These are phyloP conservation scores for Auricularia auricula-judae DNA, from an alignment of 768 basidiomycete genomes.

Conservation along the genomic window DNA sequence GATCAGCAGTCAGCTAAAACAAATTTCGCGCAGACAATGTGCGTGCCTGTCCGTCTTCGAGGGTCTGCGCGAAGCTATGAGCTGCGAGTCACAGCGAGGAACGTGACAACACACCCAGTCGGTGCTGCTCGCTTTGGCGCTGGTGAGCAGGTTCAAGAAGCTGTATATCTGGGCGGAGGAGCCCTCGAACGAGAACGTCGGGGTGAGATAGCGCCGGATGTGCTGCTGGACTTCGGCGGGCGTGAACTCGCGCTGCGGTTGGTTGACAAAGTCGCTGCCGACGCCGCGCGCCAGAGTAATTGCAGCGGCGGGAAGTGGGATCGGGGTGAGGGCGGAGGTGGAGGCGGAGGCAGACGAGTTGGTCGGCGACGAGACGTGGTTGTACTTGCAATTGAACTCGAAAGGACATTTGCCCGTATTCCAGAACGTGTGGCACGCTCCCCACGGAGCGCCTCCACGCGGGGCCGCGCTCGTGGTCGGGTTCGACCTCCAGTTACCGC, in stretches of 20 bases:
- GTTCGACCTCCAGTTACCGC: too few relatives aligned
- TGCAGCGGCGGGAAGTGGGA: not conserved
- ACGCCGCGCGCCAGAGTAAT: not conserved
- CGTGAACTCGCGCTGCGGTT: constrained; percentile 14
- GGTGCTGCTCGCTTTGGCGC: constrained; percentile 8
- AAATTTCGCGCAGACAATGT: too few relatives aligned
- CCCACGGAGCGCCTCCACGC: too few relatives aligned
- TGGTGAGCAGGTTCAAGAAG: constrained; percentile 21
- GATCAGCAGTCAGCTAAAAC: not conserved
- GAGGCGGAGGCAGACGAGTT: not conserved
- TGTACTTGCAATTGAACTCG: constrained; percentile 18
- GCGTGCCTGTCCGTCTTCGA: constrained; percentile 40
- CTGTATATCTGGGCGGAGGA: constrained; percentile 32
- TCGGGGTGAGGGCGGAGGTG: not conserved
- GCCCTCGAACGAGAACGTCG: constrained; percentile 30
- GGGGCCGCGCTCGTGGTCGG: too few relatives aligned
- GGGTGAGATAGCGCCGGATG: constrained; percentile 32
- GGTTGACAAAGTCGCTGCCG: not conserved
- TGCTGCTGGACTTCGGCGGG: constrained; percentile 38
- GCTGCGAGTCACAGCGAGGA: constrained; percentile 10
- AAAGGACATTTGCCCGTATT: constrained; percentile 33
- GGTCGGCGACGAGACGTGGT: not conserved
- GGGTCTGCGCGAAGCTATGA: constrained; percentile 19
- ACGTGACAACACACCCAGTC: constrained; percentile 13
- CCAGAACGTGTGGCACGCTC: constrained; percentile 26